Percentiles rank a stretch among this genome's conserved stretches.
These are phyloP conservation scores for Entrophospora sp. DNA, from an alignment of 192 early-diverging fungal genomes.

Conservation along the genomic window DNA sequence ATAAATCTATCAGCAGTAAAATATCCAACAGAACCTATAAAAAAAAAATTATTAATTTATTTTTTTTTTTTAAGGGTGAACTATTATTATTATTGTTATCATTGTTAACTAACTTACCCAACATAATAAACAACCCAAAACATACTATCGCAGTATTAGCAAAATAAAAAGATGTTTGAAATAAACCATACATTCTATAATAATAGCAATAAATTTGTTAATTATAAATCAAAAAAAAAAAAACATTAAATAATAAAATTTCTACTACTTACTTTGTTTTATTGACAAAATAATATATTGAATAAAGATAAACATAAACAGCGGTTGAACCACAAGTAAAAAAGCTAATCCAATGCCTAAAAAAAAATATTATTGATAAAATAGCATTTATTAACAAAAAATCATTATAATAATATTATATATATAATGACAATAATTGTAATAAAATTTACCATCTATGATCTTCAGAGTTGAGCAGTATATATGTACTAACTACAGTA, in stretches of 20 bases:
- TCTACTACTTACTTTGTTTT: slow-evolving; percentile 65
- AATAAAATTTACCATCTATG: slow-evolving; percentile 52
- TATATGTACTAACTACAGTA: slow-evolving; percentile 65
- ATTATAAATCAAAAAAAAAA: not conserved
- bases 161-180: slow-evolving; percentile 76
- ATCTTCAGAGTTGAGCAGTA: slow-evolving; percentile 71
- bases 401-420: not conserved
- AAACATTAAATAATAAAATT: not conserved
- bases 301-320: slow-evolving; percentile 68
- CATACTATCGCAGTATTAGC: slow-evolving; percentile 64
- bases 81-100: too few relatives aligned
- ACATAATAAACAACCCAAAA: slow-evolving; percentile 55
- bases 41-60: not conserved
- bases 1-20: slow-evolving; percentile 57
- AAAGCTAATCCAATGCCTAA: slow-evolving; percentile 70
- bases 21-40: slow-evolving; percentile 52
- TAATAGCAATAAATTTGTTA: not conserved
- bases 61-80: too few relatives aligned
- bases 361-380: too few relatives aligned
- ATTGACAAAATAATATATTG: slow-evolving; percentile 64
- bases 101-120: slow-evolving; percentile 38
- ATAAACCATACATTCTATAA: slow-evolving; percentile 67
- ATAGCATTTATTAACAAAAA: too few relatives aligned
- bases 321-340: slow-evolving; percentile 65
- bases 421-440: not conserved